Evolutionary conservation across 495 filamentous ascomycete genomes (phyloP), one percentile per base, ranked within the genome.

Genomic region (Penicillium lividum): DNA sequence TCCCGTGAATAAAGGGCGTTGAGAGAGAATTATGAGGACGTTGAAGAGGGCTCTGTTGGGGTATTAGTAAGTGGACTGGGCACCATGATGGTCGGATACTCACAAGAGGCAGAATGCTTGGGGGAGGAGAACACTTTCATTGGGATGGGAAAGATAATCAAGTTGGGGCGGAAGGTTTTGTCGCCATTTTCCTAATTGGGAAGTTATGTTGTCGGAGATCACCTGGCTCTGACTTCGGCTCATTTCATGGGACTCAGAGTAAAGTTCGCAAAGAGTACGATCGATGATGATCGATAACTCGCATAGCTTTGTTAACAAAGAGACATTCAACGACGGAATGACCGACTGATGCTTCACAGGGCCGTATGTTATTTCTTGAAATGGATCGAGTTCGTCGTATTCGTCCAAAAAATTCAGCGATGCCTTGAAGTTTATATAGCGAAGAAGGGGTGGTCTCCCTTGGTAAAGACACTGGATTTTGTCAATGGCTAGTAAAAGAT

Each of bases 401-500:
- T 73, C 64, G 31, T 72, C 69, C 18, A 70, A 34, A 16, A 73
- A 72, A 16, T 66, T 53, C 7, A 72, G 49, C 0, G 69, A 68
- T 6, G 62, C 65, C 46, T 66, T 70, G 54, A 68, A 61, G 36
- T 72, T 70, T 29, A 59, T 54, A 8, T 68, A 60, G 9, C 65
- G 70, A 8, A 73, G 65, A 44, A 67, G 61, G 1, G 68, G 63
- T 22, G 69, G 71, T 44, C 71, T 60, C 2, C 71, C 71, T 57
- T 73, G 71, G 40, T 65, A 67, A 5, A 73, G 65, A 59, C 68
- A 72, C 42, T 73, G 71, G 30, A 73, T 72, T 25, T 73, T 73
- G 36, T 73, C 65, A 27, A 70, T 68, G 11, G 64, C 65, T 68
- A 13, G 27, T 5, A 0, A n/a, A 5, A 29, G 7, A 4, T 31